Base-by-base conservation (phyloP, 306 rosid genomes). In the Corylus avellana region DNA sequence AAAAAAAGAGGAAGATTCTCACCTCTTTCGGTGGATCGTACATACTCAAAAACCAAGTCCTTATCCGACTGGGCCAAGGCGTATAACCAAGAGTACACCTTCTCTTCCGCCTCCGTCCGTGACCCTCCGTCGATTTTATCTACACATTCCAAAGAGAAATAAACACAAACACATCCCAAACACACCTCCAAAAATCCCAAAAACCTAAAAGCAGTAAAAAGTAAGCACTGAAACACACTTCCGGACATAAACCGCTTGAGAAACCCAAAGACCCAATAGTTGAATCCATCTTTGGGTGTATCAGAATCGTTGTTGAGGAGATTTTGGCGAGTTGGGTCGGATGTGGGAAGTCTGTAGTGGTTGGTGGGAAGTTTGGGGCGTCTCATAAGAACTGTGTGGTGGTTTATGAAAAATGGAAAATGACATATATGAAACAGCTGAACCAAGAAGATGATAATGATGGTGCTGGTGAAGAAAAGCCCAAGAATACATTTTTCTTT, bases 11-110 rank as follows among this genome's bases (percentile, higher is more conserved):
- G 35, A 4, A 35, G 51, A 81, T 7, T 74, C 86, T 83, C 58
- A 82, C 97, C 97, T 83, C 96, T 88, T 83, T 93, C 97, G 0
- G 97, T 93, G 83, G 97, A 93, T 42, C 73, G 86, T 84, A 93
- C 97, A 59, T 93, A 93, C 81, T 93, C 97, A 47, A 81, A 93
- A 79, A 70, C 94, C 88, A 93, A 18, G 70, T 91, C 54, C 80
- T 83, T 91, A 1, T 91, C 82, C 18, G 97, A 84, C 42, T 74
- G 91, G 10, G 97, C 94, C 91, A 93, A 81, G 27, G 94, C 68
- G 70, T 93, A 91, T 72, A 93, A 54, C 97, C 97, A 93, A 68
- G 92, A 85, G 75, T 78, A 87, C 1, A 93, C 90, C 78, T 80
- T 91, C 79, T 93, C 92, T 83, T 93, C 97, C 79, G 85, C 96